A percentile compares a stretch with the other conserved stretches of the same genome.
These are phyloP conservation scores for Colletotrichum eremochloae DNA, from an alignment of 2,329 filamentous ascomycete genomes.

Conservation along the genomic window DNA sequence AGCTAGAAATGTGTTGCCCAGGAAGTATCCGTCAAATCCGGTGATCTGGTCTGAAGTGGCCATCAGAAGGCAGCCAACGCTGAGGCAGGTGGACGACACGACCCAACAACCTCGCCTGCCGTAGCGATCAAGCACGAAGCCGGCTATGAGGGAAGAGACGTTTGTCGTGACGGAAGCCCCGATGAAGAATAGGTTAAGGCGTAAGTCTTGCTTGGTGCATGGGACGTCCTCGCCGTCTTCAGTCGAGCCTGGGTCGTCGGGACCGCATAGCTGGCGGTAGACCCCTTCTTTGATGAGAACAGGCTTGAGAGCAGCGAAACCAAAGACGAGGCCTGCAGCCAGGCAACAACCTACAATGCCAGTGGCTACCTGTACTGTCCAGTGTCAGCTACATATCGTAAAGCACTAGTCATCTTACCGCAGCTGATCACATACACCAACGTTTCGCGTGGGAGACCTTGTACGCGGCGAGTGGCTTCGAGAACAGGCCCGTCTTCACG, in stretches of 20 bases:
- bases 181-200: constrained; percentile 92
- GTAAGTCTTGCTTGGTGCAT: constrained; percentile 63
- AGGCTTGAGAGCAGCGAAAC: constrained; percentile 89
- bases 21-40: constrained; percentile 79
- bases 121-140: constrained; percentile 85
- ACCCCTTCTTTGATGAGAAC: constrained; percentile 80
- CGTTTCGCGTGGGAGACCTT: constrained; percentile 48
- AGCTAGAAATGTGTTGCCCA: constrained; percentile 81
- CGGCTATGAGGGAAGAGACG: constrained; percentile 85
- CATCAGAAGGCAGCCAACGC: constrained; percentile 77
- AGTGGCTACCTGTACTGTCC: constrained; percentile 74
- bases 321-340: constrained; percentile 83
- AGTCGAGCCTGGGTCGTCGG: constrained; percentile 40
- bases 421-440: constrained; percentile 43
- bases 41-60: constrained; percentile 73
- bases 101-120: constrained; percentile 84
- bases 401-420: neutral
- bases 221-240: constrained; percentile 48
- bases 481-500: constrained; percentile 44
- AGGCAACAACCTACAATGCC: constrained; percentile 82
- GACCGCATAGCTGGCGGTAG: constrained; percentile 73
- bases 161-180: constrained; percentile 90
- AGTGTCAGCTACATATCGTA: constrained; percentile 4
- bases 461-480: constrained; percentile 50
- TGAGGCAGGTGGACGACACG: constrained; percentile 76